Conservation (phyloP, 345 rosid genomes). For the Clarkia xantiana region DNA sequence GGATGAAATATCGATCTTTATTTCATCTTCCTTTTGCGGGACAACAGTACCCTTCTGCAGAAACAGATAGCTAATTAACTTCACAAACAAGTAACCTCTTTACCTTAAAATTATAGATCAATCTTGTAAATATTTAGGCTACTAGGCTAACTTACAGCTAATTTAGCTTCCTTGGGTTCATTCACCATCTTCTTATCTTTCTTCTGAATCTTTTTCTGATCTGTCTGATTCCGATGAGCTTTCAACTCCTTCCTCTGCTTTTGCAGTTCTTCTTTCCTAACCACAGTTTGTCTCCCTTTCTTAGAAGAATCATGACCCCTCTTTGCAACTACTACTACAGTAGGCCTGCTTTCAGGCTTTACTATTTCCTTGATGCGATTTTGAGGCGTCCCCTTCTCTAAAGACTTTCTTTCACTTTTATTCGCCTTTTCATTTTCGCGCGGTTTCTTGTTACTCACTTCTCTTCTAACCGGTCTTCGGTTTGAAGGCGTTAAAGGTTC, state of each 20-base stretch:
- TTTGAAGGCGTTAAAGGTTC: conserved; percentile 13
- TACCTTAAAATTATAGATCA: no score
- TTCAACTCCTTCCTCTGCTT: background rate
- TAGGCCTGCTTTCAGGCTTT: conserved; percentile 23
- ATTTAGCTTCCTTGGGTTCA: background rate
- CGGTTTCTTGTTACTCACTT: conserved; percentile 16
- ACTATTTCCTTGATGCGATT: conserved; percentile 24
- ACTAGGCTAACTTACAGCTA: conserved; percentile 1
- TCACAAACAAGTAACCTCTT: no score
- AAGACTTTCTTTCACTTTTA: conserved; percentile 14
- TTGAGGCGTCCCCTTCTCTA: conserved; percentile 17
- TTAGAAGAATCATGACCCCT: conserved; percentile 1
- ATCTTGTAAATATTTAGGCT: no score
- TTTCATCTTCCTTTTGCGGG: conserved; percentile 21
- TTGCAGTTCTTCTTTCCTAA: background rate
- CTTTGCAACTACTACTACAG: conserved; percentile 5
- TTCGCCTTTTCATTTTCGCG: conserved; percentile 19
- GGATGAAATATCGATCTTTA: conserved; percentile 11
- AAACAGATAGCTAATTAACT: conserved; percentile 2
- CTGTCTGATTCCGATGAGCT: background rate
- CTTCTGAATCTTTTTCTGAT: background rate
- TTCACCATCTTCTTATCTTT: background rate
- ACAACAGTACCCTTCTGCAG: conserved; percentile 30
- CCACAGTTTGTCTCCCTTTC: conserved; percentile 6
- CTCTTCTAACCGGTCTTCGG: conserved; percentile 18